Evolutionary conservation across 352 stramenopile genomes (phyloP).

Genomic region (Discostella stelligera): DNA sequence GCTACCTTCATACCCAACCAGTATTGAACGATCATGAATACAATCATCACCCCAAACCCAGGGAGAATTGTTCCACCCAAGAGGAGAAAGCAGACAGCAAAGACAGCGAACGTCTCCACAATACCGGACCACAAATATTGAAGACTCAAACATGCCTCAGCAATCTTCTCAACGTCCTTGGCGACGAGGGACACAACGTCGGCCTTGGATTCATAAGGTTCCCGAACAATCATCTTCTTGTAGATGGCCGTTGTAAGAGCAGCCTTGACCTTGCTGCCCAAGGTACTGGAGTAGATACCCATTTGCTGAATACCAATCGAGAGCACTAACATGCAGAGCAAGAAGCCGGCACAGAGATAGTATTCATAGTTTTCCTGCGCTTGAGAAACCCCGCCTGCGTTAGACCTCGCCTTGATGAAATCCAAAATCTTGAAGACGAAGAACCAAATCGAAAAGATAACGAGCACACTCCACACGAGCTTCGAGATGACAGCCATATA

Average conservation of each 20-base stretch:
- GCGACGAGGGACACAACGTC: constrained; percentile 17
- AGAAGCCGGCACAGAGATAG: constrained; percentile 5
- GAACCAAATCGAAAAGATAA: constrained; percentile 9
- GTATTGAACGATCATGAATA: constrained; percentile 18
- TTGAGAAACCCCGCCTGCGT: constrained; percentile 2
- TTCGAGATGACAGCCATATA: constrained; percentile 6
- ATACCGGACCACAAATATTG: constrained; percentile 25
- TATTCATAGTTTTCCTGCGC: constrained; percentile 1
- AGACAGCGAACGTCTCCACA: constrained; percentile 15
- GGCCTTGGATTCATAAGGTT: constrained; percentile 12
- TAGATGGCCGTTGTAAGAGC: constrained; percentile 18
- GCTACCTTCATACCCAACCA: constrained; percentile 9
- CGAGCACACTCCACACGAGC: constrained; percentile 6
- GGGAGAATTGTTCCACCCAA: constrained; percentile 14
- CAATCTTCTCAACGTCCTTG: constrained; percentile 22
- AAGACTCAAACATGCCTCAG: constrained; percentile 21
- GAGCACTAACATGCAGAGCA: constrained; percentile 16
- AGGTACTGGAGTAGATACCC: constrained; percentile 19
- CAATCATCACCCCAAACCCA: constrained; percentile 9
- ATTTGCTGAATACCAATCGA: constrained; percentile 26
- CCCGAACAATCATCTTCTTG: constrained; percentile 26
- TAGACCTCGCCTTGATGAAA: constrained; percentile 6
- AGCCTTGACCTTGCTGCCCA: constrained; percentile 21
- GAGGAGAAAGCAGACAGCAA: constrained; percentile 7
- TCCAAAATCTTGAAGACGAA: constrained; percentile 8